phyloP scores from a whole-genome alignment of 768 basidiomycete genomes.

The Exidia glandulosa region DNA sequence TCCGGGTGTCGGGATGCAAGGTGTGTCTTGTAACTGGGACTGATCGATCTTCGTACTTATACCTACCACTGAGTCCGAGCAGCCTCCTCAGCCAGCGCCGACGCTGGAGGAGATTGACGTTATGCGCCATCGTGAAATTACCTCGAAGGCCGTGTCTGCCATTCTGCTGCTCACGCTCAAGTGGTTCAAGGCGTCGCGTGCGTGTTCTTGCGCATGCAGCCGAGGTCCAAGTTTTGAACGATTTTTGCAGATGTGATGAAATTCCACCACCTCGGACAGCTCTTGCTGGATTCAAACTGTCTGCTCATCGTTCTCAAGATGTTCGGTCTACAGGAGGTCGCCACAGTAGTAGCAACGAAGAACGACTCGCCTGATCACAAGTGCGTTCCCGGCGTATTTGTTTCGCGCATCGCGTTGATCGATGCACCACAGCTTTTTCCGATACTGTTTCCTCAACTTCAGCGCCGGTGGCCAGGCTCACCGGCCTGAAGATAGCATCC shows the following conservation, averaged over 20 bases:
- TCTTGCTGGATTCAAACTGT: slow-evolving; percentile 91
- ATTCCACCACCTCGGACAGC: slow-evolving; percentile 94
- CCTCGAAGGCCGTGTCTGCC: slow-evolving; percentile 92
- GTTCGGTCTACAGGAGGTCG: slow-evolving; percentile 93
- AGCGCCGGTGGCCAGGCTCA: slow-evolving; percentile 50
- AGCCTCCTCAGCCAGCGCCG: slow-evolving; percentile 51
- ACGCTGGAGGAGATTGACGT: slow-evolving; percentile 89
- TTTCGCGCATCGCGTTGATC: background rate
- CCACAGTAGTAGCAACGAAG: slow-evolving; percentile 71
- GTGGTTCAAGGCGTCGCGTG: slow-evolving; percentile 99
- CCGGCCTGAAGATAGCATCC: slow-evolving; percentile 55
- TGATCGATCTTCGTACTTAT: background rate
- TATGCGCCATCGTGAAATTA: slow-evolving; percentile 91
- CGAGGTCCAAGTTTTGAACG: background rate
- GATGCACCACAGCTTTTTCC: slow-evolving; percentile 69
- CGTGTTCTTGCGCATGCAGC: slow-evolving; percentile 21
- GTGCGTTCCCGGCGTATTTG: slow-evolving; percentile 28
- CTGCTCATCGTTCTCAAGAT: slow-evolving; percentile 89
- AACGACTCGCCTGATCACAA: slow-evolving; percentile 82
- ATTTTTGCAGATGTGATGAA: slow-evolving; percentile 78
- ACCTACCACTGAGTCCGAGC: slow-evolving; percentile 26
- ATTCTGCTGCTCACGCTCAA: slow-evolving; percentile 83
- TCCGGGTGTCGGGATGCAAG: slow-evolving; percentile 47
- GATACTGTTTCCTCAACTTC: slow-evolving; percentile 75
- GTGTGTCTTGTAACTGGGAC: slow-evolving; percentile 28